Conservation (phyloP, 2,329 filamentous ascomycete genomes). For the Volutella citrinella region DNA sequence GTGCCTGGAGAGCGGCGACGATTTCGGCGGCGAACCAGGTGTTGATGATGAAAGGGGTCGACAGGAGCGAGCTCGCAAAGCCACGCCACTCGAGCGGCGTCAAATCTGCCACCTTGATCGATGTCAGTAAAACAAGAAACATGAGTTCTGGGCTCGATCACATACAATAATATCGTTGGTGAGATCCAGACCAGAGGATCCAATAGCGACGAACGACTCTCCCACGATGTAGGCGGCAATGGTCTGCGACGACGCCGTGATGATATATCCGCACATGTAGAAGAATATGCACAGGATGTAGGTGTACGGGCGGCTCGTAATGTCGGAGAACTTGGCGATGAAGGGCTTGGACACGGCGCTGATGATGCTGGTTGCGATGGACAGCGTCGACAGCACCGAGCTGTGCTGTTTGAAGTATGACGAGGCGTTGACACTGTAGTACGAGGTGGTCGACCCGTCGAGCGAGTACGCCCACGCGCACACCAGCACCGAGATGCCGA, state of each 20-base stretch:
- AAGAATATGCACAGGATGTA: constrained; percentile 53
- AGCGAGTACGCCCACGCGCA: constrained; percentile 31
- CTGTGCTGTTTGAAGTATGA: constrained; percentile 28
- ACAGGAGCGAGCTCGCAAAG: constrained; percentile 28
- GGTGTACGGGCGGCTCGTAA: constrained; percentile 60
- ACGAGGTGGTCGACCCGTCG: constrained; percentile 26
- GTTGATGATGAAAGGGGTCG: constrained; percentile 33
- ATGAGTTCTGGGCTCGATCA: too few relatives aligned
- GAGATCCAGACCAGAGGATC: constrained; percentile 57
- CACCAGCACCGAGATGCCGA: constrained; percentile 26
- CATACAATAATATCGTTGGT: constrained; percentile 62
- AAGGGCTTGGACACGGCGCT: constrained; percentile 57
- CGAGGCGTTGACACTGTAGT: constrained; percentile 24
- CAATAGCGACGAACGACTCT: constrained; percentile 57
- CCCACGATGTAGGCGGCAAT: constrained; percentile 51
- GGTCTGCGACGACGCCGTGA: constrained; percentile 52
- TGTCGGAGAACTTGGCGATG: constrained; percentile 59
- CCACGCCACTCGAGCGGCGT: constrained; percentile 43
- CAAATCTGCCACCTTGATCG: too few relatives aligned
- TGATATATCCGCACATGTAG: constrained; percentile 54
- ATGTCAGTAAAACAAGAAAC: too few relatives aligned
- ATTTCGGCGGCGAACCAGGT: constrained; percentile 40
- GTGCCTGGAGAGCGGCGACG: constrained; percentile 33
- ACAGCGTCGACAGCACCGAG: constrained; percentile 24
- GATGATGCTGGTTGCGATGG: constrained; percentile 33